A percentile compares a stretch with the other conserved stretches of the same genome.
phyloP scores from a whole-genome alignment of 148 eudicot species.

The Diospyros lotus region DNA sequence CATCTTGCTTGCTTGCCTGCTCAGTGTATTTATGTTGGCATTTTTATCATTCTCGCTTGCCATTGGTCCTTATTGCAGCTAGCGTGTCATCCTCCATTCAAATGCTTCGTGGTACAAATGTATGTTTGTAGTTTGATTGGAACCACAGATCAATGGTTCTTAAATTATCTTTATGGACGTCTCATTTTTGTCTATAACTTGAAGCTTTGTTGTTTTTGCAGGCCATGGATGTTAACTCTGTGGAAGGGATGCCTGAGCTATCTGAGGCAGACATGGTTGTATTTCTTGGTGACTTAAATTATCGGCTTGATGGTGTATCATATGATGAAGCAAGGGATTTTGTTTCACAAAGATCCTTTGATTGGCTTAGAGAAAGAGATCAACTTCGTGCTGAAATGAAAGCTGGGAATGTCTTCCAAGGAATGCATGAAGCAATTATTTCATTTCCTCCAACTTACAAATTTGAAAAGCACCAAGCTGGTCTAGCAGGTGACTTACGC shows the following conservation, averaged over 20 bases:
- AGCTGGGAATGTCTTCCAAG: slow-evolving; percentile 92
- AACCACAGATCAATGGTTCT: slow-evolving; percentile 9
- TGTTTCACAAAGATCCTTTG: slow-evolving; percentile 92
- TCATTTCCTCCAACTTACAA: slow-evolving; percentile 94
- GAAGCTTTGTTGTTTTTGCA: slow-evolving; percentile 25
- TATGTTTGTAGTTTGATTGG: slow-evolving; percentile 36
- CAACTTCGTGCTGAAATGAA: slow-evolving; percentile 87
- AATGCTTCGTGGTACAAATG: slow-evolving; percentile 57
- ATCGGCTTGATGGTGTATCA: slow-evolving; percentile 88
- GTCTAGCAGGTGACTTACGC: slow-evolving; percentile 70
- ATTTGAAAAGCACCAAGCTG: slow-evolving; percentile 82
- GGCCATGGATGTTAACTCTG: slow-evolving; percentile 45
- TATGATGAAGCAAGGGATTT: slow-evolving; percentile 99
- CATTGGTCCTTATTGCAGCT: slow-evolving; percentile 64
- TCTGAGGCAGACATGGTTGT: slow-evolving; percentile 96
- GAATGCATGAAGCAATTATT: slow-evolving; percentile 91
- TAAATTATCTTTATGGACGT: background rate
- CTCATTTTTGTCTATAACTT: background rate
- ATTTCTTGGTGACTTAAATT: slow-evolving; percentile 93
- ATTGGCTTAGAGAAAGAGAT: slow-evolving; percentile 93
- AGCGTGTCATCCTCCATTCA: slow-evolving; percentile 68
- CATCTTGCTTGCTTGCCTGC: slow-evolving; percentile 55
- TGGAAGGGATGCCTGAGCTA: slow-evolving; percentile 69
- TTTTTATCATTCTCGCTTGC: slow-evolving; percentile 54
- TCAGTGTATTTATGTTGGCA: slow-evolving; percentile 37